Conservation (phyloP, 148 eudicot genomes). For the Vaccinium corymbosum region DNA sequence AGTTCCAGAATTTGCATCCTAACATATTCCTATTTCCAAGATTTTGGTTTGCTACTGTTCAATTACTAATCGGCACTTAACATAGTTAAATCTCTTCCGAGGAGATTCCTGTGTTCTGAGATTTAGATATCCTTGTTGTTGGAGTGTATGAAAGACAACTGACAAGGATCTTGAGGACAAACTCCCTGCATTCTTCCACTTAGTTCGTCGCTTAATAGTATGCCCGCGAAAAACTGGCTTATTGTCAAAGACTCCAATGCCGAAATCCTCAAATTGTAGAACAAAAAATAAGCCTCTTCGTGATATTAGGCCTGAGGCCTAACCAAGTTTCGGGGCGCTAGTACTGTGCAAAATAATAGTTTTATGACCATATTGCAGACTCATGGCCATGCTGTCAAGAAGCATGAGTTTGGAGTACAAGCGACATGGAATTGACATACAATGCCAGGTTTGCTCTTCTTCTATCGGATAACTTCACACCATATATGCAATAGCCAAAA, state of each 20-base stretch:
- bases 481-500: background rate
- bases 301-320: background rate
- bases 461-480: too few relatives aligned
- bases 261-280: background rate
- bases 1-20: background rate
- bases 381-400: constrained; percentile 53
- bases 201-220: too few relatives aligned
- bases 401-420: constrained; percentile 58
- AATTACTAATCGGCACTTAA: too few relatives aligned
- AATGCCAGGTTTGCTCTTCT: constrained; percentile 54
- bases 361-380: constrained; percentile 30
- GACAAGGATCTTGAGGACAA: too few relatives aligned
- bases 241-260: background rate
- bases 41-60: too few relatives aligned
- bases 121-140: too few relatives aligned
- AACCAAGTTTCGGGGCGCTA: background rate
- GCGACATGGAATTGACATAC: constrained; percentile 68
- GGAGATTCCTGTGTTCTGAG: too few relatives aligned
- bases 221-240: too few relatives aligned
- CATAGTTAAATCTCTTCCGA: too few relatives aligned
- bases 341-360: background rate
- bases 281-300: background rate
- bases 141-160: too few relatives aligned
- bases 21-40: too few relatives aligned
- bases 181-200: too few relatives aligned